Evolutionary conservation across 768 basidiomycete genomes (phyloP), one percentile per base, ranked within the genome.

Genomic region (Lepiota brunneoincarnata): DNA sequence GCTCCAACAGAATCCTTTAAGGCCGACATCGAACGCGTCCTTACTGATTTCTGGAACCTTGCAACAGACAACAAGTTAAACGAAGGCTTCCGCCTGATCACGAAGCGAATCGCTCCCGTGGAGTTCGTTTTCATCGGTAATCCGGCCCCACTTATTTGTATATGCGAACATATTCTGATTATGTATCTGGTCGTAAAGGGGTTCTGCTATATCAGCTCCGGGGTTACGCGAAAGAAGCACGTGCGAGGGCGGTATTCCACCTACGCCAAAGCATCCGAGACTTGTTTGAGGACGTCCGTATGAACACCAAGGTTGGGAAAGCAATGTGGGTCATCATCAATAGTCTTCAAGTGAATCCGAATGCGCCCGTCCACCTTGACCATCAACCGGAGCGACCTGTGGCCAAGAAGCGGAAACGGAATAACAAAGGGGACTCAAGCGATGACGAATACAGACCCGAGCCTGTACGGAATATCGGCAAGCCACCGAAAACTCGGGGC

Each of bases 51-150:
- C 42, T 79, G 77, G 70, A 68, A 75, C 18, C 74, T 89, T 41
- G 85, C 85, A 2, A 61, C 57, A 9, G 67, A 74, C 26, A 18
- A 55, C 0, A 40, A 62, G 5, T 68, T 80, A 31, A 78, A 76
- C n/a, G 55, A 64, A 11, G 82, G 74, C 2, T 85, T 91, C 59
- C 69, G 57, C 15, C 69, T 74, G 21, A 76, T 87, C n/a, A 70
- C 72, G 52, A 78, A 81, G 55, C 77, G 82, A 23, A 76, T 91
- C 37, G 82, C 87, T 1, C 88, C 88, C 1, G 81, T 86, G 6
- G 87, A 91, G 62, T 89, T 93, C 64, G 81, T 91, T 28, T 92
- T 88, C 66, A 83, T 91, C 38, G 89, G 91, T 91, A 62, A 56
- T 31, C 11, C 31, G 11, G 11, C 3, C 11, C 31, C 31, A 31